A percentile compares a stretch with the other conserved stretches of the same genome.
Evolutionary conservation across 1,139 yeast species (phyloP).

Genomic region (Lodderomyces pseudojiufengensis): DNA sequence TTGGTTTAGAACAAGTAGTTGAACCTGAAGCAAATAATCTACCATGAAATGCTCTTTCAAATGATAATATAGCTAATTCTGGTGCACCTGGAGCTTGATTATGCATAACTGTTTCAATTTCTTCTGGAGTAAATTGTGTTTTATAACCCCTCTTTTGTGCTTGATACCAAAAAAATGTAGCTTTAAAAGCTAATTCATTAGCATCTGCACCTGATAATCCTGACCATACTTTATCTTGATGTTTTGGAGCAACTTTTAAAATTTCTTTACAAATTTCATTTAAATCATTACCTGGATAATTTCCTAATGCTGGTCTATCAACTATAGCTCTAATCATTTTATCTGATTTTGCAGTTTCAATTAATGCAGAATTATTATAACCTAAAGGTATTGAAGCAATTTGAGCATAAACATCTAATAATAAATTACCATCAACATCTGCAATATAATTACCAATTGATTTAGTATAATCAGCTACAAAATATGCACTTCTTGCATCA

Average conservation of each 20-base stretch:
- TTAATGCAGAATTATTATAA: constrained; percentile 70
- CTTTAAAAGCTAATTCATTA: constrained; percentile 80
- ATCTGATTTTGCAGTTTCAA: constrained; percentile 58
- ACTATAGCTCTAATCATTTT: constrained; percentile 65
- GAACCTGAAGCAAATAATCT: constrained; percentile 77
- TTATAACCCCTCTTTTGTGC: constrained; percentile 53
- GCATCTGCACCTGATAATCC: constrained; percentile 84
- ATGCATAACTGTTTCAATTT: constrained; percentile 58
- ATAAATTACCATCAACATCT: constrained; percentile 67
- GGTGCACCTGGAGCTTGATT: constrained; percentile 74
- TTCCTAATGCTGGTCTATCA: constrained; percentile 76
- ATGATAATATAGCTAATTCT: constrained; percentile 67
- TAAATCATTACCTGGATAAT: constrained; percentile 65
- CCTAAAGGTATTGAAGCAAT: constrained; percentile 78
- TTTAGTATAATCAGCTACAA: constrained; percentile 64
- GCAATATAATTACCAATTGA: constrained; percentile 68
- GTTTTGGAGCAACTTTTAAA: constrained; percentile 66
- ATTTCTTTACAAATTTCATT: constrained; percentile 55
- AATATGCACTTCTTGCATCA: constrained; percentile 65
- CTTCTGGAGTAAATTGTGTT: constrained; percentile 54
- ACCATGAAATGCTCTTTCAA: constrained; percentile 77
- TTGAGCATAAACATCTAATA: constrained; percentile 72
- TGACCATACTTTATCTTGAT: constrained; percentile 66
- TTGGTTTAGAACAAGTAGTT: constrained; percentile 75
- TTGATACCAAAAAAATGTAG: constrained; percentile 76